Evolutionary conservation across 2,329 filamentous ascomycete genomes (phyloP).

Genomic region (Acrocalymma vagum): DNA sequence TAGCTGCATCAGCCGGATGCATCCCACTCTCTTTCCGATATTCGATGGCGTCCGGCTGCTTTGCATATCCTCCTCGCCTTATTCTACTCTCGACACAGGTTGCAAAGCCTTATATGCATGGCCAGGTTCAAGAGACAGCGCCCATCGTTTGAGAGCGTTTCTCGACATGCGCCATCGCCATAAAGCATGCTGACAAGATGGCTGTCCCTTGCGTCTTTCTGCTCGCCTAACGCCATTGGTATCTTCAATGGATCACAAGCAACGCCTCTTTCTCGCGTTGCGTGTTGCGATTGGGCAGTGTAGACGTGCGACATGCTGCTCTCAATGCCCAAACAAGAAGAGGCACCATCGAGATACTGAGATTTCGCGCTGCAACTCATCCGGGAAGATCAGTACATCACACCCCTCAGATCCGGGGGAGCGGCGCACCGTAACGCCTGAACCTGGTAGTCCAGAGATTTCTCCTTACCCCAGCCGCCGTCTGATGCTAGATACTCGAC

Average conservation of each 20-base stretch:
- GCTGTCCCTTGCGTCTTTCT: conserved; percentile 41
- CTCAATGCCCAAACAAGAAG: conserved; percentile 24
- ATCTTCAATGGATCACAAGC: conserved; percentile 26
- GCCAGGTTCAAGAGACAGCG: conserved; percentile 21
- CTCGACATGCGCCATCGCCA: conserved; percentile 33
- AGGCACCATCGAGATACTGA: conserved; percentile 32
- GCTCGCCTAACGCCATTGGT: conserved; percentile 34
- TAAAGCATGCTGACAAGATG: conserved; percentile 40
- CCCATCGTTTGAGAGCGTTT: conserved; percentile 37
- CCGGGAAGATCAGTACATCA: conserved; percentile 31
- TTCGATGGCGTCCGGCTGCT: conserved; percentile 24
- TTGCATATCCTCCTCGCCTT: conserved; percentile 20
- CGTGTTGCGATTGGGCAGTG: conserved; percentile 31
- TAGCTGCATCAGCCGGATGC: conserved; percentile 38
- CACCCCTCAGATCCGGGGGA: conserved; percentile 35
- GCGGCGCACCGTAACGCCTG: conserved; percentile 41
- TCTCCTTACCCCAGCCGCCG: conserved; percentile 31
- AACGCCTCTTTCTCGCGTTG: conserved; percentile 27
- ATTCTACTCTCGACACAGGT: conserved; percentile 19
- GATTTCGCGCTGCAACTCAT: conserved; percentile 32
- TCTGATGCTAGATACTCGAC: conserved; percentile 20
- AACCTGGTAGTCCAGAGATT: conserved; percentile 30
- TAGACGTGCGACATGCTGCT: conserved; percentile 18
- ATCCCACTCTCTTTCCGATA: conserved; percentile 36
- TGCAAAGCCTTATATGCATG: conserved; percentile 35